A percentile compares a stretch with the other conserved stretches of the same genome.
phyloP scores from a whole-genome alignment of 169 alveolate species.

The Toxoplasma gondii region DNA sequence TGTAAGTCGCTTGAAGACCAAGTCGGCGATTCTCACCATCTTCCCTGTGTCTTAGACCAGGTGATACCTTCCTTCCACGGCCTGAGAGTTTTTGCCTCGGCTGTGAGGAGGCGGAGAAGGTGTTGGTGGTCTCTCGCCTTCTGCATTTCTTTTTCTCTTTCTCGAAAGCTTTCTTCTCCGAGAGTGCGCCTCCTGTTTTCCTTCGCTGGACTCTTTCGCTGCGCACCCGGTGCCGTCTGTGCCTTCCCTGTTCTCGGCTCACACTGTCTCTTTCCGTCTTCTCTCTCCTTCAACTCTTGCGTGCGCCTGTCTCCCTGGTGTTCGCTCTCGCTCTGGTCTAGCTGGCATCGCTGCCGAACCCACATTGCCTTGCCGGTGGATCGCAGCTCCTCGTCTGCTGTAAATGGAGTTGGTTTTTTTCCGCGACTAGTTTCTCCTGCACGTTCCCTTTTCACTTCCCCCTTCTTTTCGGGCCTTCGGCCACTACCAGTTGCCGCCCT shows the following conservation, averaged over 20 bases:
- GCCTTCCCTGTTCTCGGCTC: background rate
- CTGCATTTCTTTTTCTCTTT: background rate
- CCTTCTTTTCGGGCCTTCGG: no score
- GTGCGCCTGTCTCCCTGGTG: background rate
- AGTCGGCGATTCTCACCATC: background rate
- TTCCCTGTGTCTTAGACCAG: conserved; percentile 21
- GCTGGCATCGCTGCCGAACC: background rate
- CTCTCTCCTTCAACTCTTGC: background rate
- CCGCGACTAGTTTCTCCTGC: no score
- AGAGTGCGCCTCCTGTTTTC: background rate
- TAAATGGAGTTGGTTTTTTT: no score
- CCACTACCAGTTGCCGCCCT: no score
- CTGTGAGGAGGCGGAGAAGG: background rate
- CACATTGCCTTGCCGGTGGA: background rate
- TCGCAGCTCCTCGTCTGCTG: background rate
- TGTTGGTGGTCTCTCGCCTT: background rate
- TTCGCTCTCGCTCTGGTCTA: background rate
- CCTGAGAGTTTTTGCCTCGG: conserved; percentile 10
- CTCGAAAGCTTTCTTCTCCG: background rate
- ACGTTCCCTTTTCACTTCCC: no score
- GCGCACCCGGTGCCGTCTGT: background rate
- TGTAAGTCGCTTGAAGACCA: background rate
- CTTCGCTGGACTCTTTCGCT: background rate
- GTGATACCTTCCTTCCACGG: conserved; percentile 3
- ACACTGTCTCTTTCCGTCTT: background rate